Evolutionary conservation across 305 asterid species (phyloP).

Genomic region (Rubia tinctorum): DNA sequence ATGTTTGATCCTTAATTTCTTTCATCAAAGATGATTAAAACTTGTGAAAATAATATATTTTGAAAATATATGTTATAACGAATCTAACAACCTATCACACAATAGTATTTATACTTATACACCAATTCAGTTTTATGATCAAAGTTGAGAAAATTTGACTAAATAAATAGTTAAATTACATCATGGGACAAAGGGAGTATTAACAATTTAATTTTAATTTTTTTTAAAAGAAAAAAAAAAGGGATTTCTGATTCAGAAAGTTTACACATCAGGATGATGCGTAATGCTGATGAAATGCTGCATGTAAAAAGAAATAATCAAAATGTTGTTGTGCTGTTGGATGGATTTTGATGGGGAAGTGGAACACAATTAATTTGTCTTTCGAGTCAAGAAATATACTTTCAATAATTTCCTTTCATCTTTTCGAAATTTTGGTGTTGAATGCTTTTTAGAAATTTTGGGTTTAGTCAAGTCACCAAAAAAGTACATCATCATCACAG

Average conservation of each 20-base stretch:
- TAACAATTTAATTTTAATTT: too few species aligned
- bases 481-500: conserved; percentile 15
- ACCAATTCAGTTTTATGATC: too few species aligned
- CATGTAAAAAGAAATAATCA: conserved; percentile 7
- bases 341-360: conserved; percentile 8
- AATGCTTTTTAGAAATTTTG: conserved; percentile 30
- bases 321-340: conserved; percentile 1
- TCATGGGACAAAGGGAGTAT: too few species aligned
- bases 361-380: conserved; percentile 20
- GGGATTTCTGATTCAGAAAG: background rate
- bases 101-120: too few species aligned
- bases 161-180: too few species aligned
- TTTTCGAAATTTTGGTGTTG: conserved; percentile 22
- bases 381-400: conserved; percentile 19
- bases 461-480: conserved; percentile 39
- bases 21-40: too few species aligned
- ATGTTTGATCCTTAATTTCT: too few species aligned
- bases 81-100: too few species aligned
- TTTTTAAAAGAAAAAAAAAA: too few species aligned
- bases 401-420: background rate
- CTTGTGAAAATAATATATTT: too few species aligned
- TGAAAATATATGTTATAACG: too few species aligned
- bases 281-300: conserved; percentile 18
- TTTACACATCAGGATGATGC: conserved; percentile 19
- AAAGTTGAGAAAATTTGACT: too few species aligned